Conservation (phyloP, 371 early-diverging fungal species). For the Haplosporangium sp. region DNA sequence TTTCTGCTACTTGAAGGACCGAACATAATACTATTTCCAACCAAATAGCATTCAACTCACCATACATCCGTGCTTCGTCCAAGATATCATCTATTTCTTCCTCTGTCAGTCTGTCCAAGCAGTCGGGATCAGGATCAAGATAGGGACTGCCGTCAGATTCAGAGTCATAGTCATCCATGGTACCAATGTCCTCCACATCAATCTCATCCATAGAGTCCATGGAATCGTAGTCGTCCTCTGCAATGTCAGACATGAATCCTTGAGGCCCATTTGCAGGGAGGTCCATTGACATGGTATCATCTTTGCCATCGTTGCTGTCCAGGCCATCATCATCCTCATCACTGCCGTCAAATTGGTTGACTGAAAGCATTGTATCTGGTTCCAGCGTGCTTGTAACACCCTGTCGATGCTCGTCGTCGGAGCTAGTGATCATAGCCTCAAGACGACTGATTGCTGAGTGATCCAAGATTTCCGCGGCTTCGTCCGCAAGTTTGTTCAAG, state of each 20-base stretch:
- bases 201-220: constrained; percentile 46
- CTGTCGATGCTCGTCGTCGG: constrained; percentile 22
- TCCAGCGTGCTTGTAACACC: neutral
- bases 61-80: constrained; percentile 45
- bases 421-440: constrained; percentile 17
- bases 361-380: neutral
- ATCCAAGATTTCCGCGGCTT: constrained; percentile 6
- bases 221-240: constrained; percentile 22
- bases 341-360: constrained; percentile 49
- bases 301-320: neutral
- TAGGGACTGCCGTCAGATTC: constrained; percentile 33
- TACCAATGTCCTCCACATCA: constrained; percentile 36
- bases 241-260: constrained; percentile 12
- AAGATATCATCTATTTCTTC: constrained; percentile 30
- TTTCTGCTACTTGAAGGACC: too few relatives aligned
- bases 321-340: constrained; percentile 28
- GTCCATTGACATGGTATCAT: constrained; percentile 12
- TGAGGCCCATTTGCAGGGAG: neutral
- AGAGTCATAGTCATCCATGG: constrained; percentile 25
- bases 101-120: constrained; percentile 30
- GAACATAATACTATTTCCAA: too few relatives aligned
- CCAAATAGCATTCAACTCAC: too few relatives aligned
- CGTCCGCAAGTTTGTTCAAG: neutral
- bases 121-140: constrained; percentile 29
- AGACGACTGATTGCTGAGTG: constrained; percentile 1